Percentiles rank a stretch among this genome's conserved stretches.
These are phyloP conservation scores for Saccharomyces hybrid DNA, from an alignment of 1,139 yeast species.

Conservation along the genomic window DNA sequence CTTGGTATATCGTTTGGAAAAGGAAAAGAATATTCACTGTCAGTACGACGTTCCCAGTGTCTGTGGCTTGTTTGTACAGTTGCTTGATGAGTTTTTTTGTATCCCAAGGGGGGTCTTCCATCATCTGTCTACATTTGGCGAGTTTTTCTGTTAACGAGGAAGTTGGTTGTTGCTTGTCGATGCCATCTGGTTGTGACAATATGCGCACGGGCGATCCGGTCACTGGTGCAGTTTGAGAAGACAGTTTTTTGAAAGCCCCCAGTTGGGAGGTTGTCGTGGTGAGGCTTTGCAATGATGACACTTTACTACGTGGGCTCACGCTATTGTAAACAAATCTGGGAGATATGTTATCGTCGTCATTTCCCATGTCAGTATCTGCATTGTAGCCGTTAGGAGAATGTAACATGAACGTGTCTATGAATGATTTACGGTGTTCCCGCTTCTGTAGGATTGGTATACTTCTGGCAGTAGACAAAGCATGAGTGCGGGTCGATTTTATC, in stretches of 20 bases:
- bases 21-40: constrained; percentile 23
- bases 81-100: constrained; percentile 24
- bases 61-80: constrained; percentile 27
- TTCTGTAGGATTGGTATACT: constrained; percentile 15
- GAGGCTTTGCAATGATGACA: constrained; percentile 13
- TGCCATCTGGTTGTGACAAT: neutral
- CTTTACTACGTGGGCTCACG: constrained; percentile 12
- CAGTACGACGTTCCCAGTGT: constrained; percentile 27
- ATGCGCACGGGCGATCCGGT: neutral
- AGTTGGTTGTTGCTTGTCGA: neutral
- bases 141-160: neutral
- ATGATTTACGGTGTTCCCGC: constrained; percentile 21
- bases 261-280: constrained; percentile 9
- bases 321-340: constrained; percentile 9
- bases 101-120: constrained; percentile 26
- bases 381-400: constrained; percentile 8
- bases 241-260: constrained; percentile 7
- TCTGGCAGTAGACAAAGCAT: neutral
- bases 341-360: neutral
- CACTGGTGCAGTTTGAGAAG: neutral
- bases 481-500: neutral
- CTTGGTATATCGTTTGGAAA: constrained; percentile 25
- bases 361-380: constrained; percentile 4
- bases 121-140: neutral
- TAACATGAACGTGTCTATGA: constrained; percentile 20